Evolutionary conservation across 2,329 filamentous ascomycete species (phyloP).

Genomic region (Alternaria triticimaculans): DNA sequence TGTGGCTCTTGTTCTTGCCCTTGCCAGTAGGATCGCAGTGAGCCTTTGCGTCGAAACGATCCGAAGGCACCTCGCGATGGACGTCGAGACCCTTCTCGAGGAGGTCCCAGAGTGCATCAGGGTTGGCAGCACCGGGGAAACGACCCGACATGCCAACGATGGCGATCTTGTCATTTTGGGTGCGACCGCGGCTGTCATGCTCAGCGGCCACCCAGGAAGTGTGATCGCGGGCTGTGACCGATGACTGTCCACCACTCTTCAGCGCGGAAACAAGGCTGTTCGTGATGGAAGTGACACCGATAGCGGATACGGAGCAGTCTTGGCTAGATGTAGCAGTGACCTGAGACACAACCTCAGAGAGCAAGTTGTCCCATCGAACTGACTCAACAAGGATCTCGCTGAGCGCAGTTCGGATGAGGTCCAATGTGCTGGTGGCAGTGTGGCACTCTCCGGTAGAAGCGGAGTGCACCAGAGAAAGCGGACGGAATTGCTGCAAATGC

Average conservation of each 20-base stretch:
- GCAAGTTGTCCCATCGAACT: constrained; percentile 58
- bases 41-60: constrained; percentile 75
- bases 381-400: constrained; percentile 56
- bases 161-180: constrained; percentile 73
- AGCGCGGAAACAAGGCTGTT: constrained; percentile 63
- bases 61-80: constrained; percentile 69
- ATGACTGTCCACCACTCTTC: constrained; percentile 58
- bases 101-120: constrained; percentile 77
- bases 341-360: constrained; percentile 57
- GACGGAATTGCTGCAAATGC: constrained; percentile 52
- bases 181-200: constrained; percentile 50
- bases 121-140: constrained; percentile 74
- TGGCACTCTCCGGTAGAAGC: constrained; percentile 55
- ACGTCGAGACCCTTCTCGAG: constrained; percentile 78
- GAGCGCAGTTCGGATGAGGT: constrained; percentile 54
- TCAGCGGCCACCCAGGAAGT: constrained; percentile 50
- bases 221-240: constrained; percentile 54
- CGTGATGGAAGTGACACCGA: constrained; percentile 61
- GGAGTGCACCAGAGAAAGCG: constrained; percentile 55
- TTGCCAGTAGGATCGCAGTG: constrained; percentile 77
- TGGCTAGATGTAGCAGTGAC: constrained; percentile 51
- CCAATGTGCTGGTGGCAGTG: constrained; percentile 53
- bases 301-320: constrained; percentile 55
- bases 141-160: constrained; percentile 84
- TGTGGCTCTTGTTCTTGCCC: constrained; percentile 76